These are phyloP conservation scores for Heracleum sosnowskyi DNA, from an alignment of 129 eudicot species.

Conservation along the genomic window DNA sequence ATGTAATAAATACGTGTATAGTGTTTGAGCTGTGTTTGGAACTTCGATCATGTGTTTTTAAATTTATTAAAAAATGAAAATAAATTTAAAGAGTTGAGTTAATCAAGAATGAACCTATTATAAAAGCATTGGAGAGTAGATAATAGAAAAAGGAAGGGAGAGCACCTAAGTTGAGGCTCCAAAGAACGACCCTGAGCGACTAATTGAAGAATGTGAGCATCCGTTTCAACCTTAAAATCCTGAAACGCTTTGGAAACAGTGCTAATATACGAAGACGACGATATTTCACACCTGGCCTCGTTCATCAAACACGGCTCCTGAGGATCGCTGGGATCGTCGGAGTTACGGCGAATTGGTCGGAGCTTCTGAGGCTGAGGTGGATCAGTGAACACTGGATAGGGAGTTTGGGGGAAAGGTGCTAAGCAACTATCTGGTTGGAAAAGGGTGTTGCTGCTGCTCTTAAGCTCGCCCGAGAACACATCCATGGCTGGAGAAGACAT, in stretches of 20 bases:
- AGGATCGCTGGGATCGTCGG: constrained; percentile 2
- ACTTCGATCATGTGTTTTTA: no score
- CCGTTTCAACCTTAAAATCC: constrained; percentile 4
- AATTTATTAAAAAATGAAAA: no score
- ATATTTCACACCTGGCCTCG: neutral
- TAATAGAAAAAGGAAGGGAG: no score
- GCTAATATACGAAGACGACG: neutral
- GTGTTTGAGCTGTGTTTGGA: no score
- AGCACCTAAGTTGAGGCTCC: constrained; percentile 11
- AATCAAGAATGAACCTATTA: no score
- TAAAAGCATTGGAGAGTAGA: no score
- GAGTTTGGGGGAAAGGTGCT: neutral
- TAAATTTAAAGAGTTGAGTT: no score
- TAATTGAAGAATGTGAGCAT: constrained; percentile 11
- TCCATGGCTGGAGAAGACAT: constrained; percentile 9
- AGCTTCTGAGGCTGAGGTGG: constrained; percentile 48
- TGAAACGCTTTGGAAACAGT: neutral
- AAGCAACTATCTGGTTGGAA: neutral
- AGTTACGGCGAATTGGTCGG: constrained; percentile 45
- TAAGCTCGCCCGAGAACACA: neutral
- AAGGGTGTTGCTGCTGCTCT: neutral
- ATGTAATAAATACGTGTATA: no score
- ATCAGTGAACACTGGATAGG: neutral
- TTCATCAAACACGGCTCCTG: neutral
- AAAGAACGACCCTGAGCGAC: neutral